Base-by-base conservation (phyloP, 2,329 filamentous ascomycete genomes). In the Botrytis sinoallii region DNA sequence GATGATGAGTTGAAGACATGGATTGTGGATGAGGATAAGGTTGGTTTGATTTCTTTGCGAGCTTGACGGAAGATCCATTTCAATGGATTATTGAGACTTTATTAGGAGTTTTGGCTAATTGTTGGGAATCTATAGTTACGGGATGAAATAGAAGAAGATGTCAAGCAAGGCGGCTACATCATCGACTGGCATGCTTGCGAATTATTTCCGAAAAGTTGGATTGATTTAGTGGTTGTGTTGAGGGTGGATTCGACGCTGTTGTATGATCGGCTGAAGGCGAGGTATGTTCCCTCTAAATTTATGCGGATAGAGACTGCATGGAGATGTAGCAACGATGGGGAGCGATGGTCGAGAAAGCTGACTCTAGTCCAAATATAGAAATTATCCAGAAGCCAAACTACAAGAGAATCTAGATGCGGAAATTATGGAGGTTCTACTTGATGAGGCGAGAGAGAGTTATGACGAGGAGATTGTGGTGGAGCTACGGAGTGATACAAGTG, bases 181-280 rank as follows among this genome's bases (percentile, higher is more conserved):
- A 92, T 99, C 80, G 96, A 99, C 84, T 99, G 96, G 95, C 96
- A 99, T 84, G 95, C 95, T 3, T 98, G 95, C 84, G 96, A 98
- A 80, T 84, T 98, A 35, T 98, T 98, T 81, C 96, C 96, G 3
- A 91, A 92, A 81, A 92, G 92, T 80, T 97, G 95, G 93, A 92
- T 99, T 80, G 96, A 99, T 82, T 88, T 99, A 3, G 95, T 99
- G 0, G 92, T 98, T 8, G 96, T 99, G 72, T 83, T 99, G 76
- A 88, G 96, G 64, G 93, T 93, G 73, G 90, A 96, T 78, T 94
- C 93, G 29, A 89, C 88, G 32, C 85, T 92, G 22, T 87, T 97
- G 4, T 98, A 96, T 81, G 96, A 99, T 82, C 89, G 96, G 71
- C 84, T 99, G 71, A 89, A 88, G 71, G 88, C 88, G 60, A 88